Evolutionary conservation across 2,329 filamentous ascomycete species (phyloP).

Genomic region (Apiospora hydei): DNA sequence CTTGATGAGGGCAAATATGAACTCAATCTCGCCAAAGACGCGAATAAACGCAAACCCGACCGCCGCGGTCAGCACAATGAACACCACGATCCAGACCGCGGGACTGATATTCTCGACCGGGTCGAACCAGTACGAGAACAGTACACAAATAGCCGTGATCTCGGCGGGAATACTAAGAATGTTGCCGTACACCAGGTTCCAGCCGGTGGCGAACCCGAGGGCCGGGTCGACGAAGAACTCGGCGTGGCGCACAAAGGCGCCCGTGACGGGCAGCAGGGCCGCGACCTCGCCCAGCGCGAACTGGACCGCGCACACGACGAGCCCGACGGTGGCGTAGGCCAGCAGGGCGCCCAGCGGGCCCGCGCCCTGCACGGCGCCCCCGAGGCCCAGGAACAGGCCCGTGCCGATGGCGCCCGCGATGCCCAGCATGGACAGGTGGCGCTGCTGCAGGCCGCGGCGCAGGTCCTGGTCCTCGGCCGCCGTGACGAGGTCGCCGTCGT

Average conservation of each 20-base stretch:
- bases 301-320: conserved; percentile 83
- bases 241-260: conserved; percentile 84
- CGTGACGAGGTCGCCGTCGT: conserved; percentile 55
- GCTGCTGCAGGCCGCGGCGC: conserved; percentile 57
- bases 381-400: conserved; percentile 75
- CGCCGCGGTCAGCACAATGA: conserved; percentile 55
- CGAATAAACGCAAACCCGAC: conserved; percentile 62
- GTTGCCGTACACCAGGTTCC: conserved; percentile 65
- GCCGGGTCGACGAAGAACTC: conserved; percentile 81
- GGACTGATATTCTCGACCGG: conserved; percentile 61
- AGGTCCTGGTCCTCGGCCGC: conserved; percentile 57
- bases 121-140: conserved; percentile 59
- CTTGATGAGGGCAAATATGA: conserved; percentile 64
- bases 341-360: conserved; percentile 74
- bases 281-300: conserved; percentile 85
- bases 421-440: conserved; percentile 68
- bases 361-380: conserved; percentile 59
- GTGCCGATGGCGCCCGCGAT: conserved; percentile 79
- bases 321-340: conserved; percentile 72
- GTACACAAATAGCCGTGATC: conserved; percentile 63
- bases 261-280: conserved; percentile 78
- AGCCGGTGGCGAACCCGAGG: conserved; percentile 80
- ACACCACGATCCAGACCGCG: conserved; percentile 64
- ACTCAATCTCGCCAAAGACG: conserved; percentile 66
- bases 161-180: conserved; percentile 63